These are phyloP conservation scores for Skeletonema potamos DNA, from an alignment of 108 stramenopile species.

Conservation along the genomic window DNA sequence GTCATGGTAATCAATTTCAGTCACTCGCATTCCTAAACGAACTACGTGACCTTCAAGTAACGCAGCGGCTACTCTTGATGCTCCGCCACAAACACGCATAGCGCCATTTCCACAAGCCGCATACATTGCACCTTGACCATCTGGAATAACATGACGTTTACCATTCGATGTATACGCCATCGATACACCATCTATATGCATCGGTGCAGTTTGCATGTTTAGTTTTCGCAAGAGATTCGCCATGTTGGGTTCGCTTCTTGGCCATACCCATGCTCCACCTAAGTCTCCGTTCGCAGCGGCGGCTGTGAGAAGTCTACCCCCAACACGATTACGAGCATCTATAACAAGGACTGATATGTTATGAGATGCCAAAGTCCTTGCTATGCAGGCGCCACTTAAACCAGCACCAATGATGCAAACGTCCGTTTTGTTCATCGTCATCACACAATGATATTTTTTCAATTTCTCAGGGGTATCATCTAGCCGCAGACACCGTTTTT, in stretches of 20 bases:
- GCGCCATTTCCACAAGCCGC: slow-evolving; percentile 16
- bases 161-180: slow-evolving; percentile 3
- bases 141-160: neutral
- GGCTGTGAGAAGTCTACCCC: slow-evolving; percentile 26
- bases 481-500: too few species aligned
- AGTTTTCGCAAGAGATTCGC: neutral
- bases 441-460: too few species aligned
- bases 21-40: slow-evolving; percentile 13
- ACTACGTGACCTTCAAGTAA: slow-evolving; percentile 5
- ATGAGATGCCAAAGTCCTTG: neutral
- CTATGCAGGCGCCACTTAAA: slow-evolving; percentile 13
- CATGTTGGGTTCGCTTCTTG: slow-evolving; percentile 7
- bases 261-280: slow-evolving; percentile 22
- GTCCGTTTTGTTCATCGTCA: neutral
- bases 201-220: neutral
- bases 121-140: neutral
- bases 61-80: neutral
- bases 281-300: slow-evolving; percentile 2
- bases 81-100: slow-evolving; percentile 7
- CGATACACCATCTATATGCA: slow-evolving; percentile 7
- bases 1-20: slow-evolving; percentile 5
- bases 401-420: slow-evolving; percentile 24
- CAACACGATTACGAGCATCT: slow-evolving; percentile 9
- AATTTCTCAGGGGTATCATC: too few species aligned
- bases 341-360: neutral